Evolutionary conservation across 1,139 yeast species (phyloP).

Genomic region (Kodamaea suecica): DNA sequence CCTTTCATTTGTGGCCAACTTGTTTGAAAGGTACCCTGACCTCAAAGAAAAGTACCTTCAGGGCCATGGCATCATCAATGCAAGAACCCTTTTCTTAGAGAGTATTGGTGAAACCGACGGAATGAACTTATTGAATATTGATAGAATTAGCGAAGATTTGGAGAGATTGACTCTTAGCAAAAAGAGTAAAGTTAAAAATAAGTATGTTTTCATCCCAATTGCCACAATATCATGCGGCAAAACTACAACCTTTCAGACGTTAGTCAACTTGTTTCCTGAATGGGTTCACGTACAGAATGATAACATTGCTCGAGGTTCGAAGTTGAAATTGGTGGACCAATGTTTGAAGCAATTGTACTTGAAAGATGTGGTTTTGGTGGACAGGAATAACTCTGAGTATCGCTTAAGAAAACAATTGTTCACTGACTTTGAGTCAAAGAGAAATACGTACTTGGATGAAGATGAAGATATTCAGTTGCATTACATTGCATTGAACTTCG

Average conservation of each 20-base stretch:
- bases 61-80: slow-evolving; percentile 72
- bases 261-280: slow-evolving; percentile 51
- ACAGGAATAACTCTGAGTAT: slow-evolving; percentile 75
- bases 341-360: slow-evolving; percentile 32
- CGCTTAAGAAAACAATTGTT: slow-evolving; percentile 70
- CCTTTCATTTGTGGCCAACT: slow-evolving; percentile 59
- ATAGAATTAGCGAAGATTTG: slow-evolving; percentile 13
- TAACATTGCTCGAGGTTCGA: slow-evolving; percentile 53
- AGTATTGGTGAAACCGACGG: slow-evolving; percentile 33
- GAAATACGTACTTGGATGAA: slow-evolving; percentile 32
- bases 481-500: slow-evolving; percentile 68
- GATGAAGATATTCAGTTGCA: slow-evolving; percentile 12
- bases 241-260: slow-evolving; percentile 71
- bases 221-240: slow-evolving; percentile 97
- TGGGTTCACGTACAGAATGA: slow-evolving; percentile 90
- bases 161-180: slow-evolving; percentile 5
- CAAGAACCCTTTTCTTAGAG: slow-evolving; percentile 60
- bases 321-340: slow-evolving; percentile 49
- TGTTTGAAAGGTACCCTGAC: slow-evolving; percentile 46
- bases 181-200: slow-evolving; percentile 14
- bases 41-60: slow-evolving; percentile 44
- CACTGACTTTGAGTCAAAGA: slow-evolving; percentile 44
- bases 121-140: slow-evolving; percentile 26
- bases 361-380: slow-evolving; percentile 61
- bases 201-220: slow-evolving; percentile 72